Evolutionary conservation across 345 rosid species (phyloP).

Genomic region (Xanthoceras sorbifolium): DNA sequence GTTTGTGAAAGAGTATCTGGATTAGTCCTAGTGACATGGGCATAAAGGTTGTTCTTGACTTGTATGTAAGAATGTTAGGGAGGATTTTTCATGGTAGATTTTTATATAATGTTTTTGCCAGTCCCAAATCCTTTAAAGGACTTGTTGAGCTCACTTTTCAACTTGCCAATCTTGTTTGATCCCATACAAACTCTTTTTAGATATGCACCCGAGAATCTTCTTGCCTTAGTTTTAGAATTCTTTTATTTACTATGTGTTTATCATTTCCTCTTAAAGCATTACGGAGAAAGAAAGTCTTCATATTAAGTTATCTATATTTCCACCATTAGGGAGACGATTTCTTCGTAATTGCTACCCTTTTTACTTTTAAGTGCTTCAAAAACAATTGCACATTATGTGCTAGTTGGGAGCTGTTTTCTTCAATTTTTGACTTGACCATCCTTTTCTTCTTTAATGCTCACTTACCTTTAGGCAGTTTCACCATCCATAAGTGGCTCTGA

Average conservation of each 20-base stretch:
- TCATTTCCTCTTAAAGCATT: too few species aligned
- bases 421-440: not conserved
- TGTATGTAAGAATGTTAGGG: too few species aligned
- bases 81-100: too few species aligned
- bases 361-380: not conserved
- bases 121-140: too few species aligned
- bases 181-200: not conserved
- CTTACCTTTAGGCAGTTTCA: not conserved
- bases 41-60: too few species aligned
- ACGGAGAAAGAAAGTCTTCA: not conserved
- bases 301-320: not conserved
- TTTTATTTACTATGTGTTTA: not conserved
- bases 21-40: not conserved
- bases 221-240: not conserved
- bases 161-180: not conserved
- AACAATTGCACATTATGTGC: not conserved
- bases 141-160: not conserved
- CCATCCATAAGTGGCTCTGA: not conserved
- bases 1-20: not conserved
- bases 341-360: not conserved
- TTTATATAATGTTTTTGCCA: too few species aligned
- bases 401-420: not conserved
- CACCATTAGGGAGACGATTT: not conserved
- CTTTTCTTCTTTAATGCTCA: not conserved
- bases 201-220: not conserved